Base-by-base conservation (phyloP, 2,329 filamentous ascomycete genomes). In the Diaporthe aspalathi region DNA sequence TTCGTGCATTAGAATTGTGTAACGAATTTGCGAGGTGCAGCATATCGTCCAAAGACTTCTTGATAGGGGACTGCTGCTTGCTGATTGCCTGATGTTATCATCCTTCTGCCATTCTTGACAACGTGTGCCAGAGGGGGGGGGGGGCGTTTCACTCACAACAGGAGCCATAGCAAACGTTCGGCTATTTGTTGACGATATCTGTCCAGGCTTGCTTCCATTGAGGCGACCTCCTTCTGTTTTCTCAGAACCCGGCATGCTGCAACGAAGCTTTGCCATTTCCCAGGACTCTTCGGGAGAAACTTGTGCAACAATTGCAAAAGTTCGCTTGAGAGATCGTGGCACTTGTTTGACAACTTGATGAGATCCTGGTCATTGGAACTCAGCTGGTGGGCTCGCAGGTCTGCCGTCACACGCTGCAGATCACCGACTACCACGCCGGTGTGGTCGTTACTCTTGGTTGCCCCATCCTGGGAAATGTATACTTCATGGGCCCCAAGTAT, bases 251-350 rank as follows among this genome's bases (percentile, higher is more conserved):
- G 63, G 24, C 63, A 67, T 43, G 63, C 24, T 54, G 49, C 49
- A 4, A 54, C 63, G n/a, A 67, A 67, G 22, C 63, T 67, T 32
- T 67, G 49, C 63, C 63, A 67, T 54, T 45, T 53, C 27, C 49
- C 49, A 1, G 63, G 63, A 17, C 22, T 32, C 20, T 67, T 67
- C 8, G 63, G 63, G 3, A 67, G 17, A 5, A 67, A 54, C 35
- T 32, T 54, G n/a, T 67, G 35, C 11, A 67, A 27, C 17, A 67
- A 22, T 35, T 67, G 63, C 8, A 67, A 32, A 2, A 54, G 49
- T 17, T 67, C 49, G 5, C 22, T 17, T 11, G 63, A 45, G 9
- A 67, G 49, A 40, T 45, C 9, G 5, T 67, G 38, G 63, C 63
- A 67, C n/a, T 54, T 54, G 17, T 43, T 35, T 4, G 49, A 54